A percentile compares a stretch with the other conserved stretches of the same genome.
phyloP scores from a whole-genome alignment of 208 protist species.

The Crithidia fasciculata region DNA sequence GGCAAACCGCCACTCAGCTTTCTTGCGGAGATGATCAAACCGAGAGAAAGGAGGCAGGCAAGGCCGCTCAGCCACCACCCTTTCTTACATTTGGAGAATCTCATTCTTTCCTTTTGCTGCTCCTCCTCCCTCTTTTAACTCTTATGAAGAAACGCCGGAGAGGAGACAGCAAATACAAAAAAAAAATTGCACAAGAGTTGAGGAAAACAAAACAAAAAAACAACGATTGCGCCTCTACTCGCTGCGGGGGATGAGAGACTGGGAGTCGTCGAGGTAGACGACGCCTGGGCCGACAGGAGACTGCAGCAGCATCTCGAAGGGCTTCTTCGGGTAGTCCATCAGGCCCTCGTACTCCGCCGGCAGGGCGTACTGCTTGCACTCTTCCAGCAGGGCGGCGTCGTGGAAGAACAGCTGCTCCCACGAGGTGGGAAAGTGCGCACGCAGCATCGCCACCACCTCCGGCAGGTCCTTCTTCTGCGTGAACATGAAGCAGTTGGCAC shows the following conservation, averaged over 20 bases:
- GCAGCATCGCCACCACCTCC: conserved; percentile 86
- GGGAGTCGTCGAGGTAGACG: conserved; percentile 47
- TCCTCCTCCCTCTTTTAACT: no score
- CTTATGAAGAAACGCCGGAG: no score
- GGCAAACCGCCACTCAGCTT: no score
- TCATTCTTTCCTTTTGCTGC: no score
- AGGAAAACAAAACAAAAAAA: background rate
- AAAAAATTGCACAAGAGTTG: background rate
- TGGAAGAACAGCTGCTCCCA: conserved; percentile 75
- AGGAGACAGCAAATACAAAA: no score
- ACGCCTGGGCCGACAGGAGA: conserved; percentile 80
- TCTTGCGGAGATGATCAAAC: no score
- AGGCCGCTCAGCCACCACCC: no score
- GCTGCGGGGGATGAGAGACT: conserved; percentile 50
- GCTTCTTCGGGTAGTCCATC: conserved; percentile 83
- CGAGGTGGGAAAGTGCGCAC: conserved; percentile 91
- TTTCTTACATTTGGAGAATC: no score
- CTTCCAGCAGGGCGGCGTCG: conserved; percentile 53
- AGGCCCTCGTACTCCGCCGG: conserved; percentile 47
- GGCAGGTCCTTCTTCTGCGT: conserved; percentile 83
- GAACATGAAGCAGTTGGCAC: conserved; percentile 99
- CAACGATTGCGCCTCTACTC: background rate
- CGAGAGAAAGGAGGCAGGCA: no score
- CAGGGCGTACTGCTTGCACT: conserved; percentile 42
- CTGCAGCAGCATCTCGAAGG: conserved; percentile 88